Evolutionary conservation across 1,284 basidiomycete genomes (phyloP), one percentile per base, ranked within the genome.

Genomic region (Fomitopsis pinicola): DNA sequence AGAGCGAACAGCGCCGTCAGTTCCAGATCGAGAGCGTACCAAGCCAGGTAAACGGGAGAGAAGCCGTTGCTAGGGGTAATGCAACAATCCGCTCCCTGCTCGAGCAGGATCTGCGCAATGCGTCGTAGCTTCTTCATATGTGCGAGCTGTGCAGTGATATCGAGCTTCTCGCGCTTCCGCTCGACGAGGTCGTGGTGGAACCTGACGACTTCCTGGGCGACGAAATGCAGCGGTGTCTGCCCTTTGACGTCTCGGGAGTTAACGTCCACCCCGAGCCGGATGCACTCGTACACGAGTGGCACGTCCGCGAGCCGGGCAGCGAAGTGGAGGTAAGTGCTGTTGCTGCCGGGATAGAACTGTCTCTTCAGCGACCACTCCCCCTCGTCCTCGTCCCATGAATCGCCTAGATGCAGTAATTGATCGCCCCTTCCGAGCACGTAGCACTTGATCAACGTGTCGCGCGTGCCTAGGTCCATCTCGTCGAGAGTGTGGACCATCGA

Each of bases 181-280:
- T 57, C 36, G 28, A 54, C 38, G 58, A 40, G 46, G n/a, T 53
- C 42, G 57, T 35, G 28, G 17, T 55, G 53, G 17, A 26, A 58
- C 36, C 17, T 22, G 22, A 28, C 45, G 52, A 19, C 15, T 26
- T 36, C 28, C 59, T 36, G 50, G 56, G 58, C 22, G 8, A 62
- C 62, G 4, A 62, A 38, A 22, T 62, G 55, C 17, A 68, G 55
- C 12, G 67, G 59, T 5, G 66, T 67, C 15, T 55, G 46, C 5
- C 62, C 67, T 6, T 50, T 38, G 9, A 12, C 28, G 36, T 66
- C 65, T 9, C 55, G 61, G 36, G 4, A 40, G 53, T 67, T 53
- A 30, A 67, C 48, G 28, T 59, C 28, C 10, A 60, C 56, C 8
- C 67, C 66, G n/a, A 68, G 58, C 8, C 67, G 60, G 46, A 68